Base-by-base conservation (phyloP, 768 basidiomycete species). In the Tylopilus vinaceipallidus region DNA sequence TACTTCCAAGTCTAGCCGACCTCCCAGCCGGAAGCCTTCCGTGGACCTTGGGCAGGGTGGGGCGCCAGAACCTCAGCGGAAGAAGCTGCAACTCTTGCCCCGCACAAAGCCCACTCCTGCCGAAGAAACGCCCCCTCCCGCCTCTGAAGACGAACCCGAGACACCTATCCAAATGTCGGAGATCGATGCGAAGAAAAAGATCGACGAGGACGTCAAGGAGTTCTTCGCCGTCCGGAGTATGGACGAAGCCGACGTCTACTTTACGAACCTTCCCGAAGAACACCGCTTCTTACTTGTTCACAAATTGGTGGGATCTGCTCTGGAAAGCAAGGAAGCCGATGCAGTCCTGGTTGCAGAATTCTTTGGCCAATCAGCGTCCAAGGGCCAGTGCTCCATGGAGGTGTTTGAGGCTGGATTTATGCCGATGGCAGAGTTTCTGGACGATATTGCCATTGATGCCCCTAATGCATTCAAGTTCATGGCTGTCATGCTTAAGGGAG, bases 381-480 rank as follows among this genome's bases (percentile, higher is more conserved):
- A 85, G 71, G 75, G 73, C 35, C 71, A 85, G 26, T 82, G 84
- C 55, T 74, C 81, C 1, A 42, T 75, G 4, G 78, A 76, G 4
- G 67, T 78, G 3, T 84, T 97, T 66, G 86, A 91, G 69, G 78
- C 84, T 50, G 91, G 91, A 13, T 83, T 95, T 66, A 63, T 63
- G 39, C 75, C 79, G 1, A 75, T 82, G 43, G 82, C 85, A 23
- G 90, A 92, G 68, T 70, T 84, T 47, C 76, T 98, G 59, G 91
- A 93, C 60, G 94, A 98, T 63, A 80, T 94, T 50, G 84, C 86
- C 26, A 85, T 94, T 58, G 94, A 98, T 65, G 88, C 88, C 39
- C 95, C 95, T 9, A 86, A 85, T 61, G 95, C 93, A 0, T 86
- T 86, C 72, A 67, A 77, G 36, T 80, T 84, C 50, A 83, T 91